Conservation (phyloP, 1,284 basidiomycete genomes). For the Malassezia brasiliensis region DNA sequence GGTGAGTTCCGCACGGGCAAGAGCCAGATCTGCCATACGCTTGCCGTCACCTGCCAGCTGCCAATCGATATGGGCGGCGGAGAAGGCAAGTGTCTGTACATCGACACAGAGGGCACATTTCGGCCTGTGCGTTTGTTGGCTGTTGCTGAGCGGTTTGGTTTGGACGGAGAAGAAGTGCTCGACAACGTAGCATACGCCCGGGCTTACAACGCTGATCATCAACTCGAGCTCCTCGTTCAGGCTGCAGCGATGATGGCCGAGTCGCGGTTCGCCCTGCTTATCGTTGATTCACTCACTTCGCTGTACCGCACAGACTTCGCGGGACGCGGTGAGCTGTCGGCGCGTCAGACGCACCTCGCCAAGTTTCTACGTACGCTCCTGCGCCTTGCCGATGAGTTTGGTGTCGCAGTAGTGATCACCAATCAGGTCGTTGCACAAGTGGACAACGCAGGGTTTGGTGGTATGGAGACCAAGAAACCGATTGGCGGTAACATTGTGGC, state of each 20-base stretch:
- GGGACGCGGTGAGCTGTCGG: slow-evolving; percentile 88
- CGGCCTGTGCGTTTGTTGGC: slow-evolving; percentile 87
- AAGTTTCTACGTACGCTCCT: slow-evolving; percentile 89
- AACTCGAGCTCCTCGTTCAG: slow-evolving; percentile 75
- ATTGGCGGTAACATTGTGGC: slow-evolving; percentile 55
- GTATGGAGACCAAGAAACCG: slow-evolving; percentile 69
- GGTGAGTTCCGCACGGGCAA: slow-evolving; percentile 98
- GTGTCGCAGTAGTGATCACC: slow-evolving; percentile 90
- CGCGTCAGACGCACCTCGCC: slow-evolving; percentile 90
- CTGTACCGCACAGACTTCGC: slow-evolving; percentile 93
- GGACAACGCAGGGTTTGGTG: slow-evolving; percentile 74
- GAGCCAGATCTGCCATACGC: slow-evolving; percentile 93
- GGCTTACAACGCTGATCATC: slow-evolving; percentile 98
- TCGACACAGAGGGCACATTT: slow-evolving; percentile 98
- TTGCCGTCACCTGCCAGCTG: slow-evolving; percentile 92
- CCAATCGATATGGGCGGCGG: slow-evolving; percentile 97
- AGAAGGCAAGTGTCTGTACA: slow-evolving; percentile 96
- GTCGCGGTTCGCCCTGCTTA: slow-evolving; percentile 79
- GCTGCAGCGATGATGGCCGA: slow-evolving; percentile 67
- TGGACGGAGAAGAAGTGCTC: slow-evolving; percentile 92
- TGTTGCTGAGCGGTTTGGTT: slow-evolving; percentile 85
- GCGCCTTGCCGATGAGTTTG: slow-evolving; percentile 92
- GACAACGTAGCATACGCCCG: slow-evolving; percentile 98
- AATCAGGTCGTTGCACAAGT: slow-evolving; percentile 99
- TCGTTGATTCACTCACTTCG: slow-evolving; percentile 93